Conservation (phyloP, 441 rosid species). For the Oxalis stricta region DNA sequence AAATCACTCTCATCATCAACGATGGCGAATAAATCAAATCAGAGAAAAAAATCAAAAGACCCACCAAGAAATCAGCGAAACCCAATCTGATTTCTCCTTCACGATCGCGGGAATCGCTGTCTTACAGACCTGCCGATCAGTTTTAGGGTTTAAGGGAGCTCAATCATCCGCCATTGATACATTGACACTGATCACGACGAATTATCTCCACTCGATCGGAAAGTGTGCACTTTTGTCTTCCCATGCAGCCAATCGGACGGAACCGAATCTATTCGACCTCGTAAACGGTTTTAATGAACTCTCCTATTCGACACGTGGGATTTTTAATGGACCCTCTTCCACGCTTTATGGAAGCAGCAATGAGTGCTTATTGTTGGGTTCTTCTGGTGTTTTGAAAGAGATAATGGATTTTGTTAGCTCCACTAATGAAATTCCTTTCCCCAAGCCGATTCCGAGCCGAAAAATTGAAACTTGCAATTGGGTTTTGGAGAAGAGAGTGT, state of each 20-base stretch:
- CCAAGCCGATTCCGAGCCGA: constrained; percentile 30
- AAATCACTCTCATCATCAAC: too few relatives aligned
- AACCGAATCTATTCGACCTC: constrained; percentile 40
- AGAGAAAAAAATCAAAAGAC: not conserved
- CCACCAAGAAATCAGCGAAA: not conserved
- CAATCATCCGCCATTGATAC: constrained; percentile 29
- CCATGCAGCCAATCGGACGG: constrained; percentile 25
- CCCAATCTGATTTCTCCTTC: constrained; percentile 22
- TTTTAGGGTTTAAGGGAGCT: constrained; percentile 33
- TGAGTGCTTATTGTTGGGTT: constrained; percentile 11
- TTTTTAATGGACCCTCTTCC: constrained; percentile 36
- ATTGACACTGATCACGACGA: constrained; percentile 27
- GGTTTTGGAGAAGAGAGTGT: constrained; percentile 12
- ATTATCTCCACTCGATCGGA: constrained; percentile 31
- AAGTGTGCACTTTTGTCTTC: constrained; percentile 24
- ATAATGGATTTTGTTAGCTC: constrained; percentile 19
- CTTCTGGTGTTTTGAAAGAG: constrained; percentile 21
- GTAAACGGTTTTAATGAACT: constrained; percentile 31
- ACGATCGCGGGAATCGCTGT: constrained; percentile 31
- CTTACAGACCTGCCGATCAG: constrained; percentile 41
- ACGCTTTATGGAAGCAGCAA: constrained; percentile 6
- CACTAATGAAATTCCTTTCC: constrained; percentile 39
- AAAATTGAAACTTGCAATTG: not conserved
- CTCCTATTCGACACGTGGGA: constrained; percentile 16
- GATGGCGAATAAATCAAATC: too few relatives aligned